Evolutionary conservation across 805 yeast species (phyloP), one percentile per base, ranked within the genome.

Genomic region (Kodamaea nitidulidarum): DNA sequence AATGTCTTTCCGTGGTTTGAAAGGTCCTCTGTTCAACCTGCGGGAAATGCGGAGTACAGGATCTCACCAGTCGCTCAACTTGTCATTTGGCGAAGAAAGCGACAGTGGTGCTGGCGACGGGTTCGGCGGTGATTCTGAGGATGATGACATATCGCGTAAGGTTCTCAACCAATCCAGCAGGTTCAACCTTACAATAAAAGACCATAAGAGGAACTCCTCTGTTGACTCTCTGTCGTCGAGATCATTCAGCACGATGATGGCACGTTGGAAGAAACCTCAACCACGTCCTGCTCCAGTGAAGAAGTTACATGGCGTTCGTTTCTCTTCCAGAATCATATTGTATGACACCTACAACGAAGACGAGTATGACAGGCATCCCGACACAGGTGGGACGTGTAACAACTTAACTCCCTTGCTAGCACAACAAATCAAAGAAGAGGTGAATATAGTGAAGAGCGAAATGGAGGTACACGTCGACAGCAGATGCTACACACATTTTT

Each of bases 351-450:
- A 84, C 59, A 75, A 81, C 42, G 80, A 81, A 26, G 80, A 76
- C 14, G 96, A 85, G 48, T 91, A 91, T 60, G 97, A 91, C 60
- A 78, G 98, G 52, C 88, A 81, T 47, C 96, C 97, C 0, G 97
- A 88, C 46, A 70, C 81, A 20, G 95, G 22, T 20, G 22, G 95
- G 3, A 88, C 97, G 2, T 91, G 97, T 63, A 88, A 90, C 60
- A 88, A 83, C 55, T 70, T 88, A 58, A 88, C 96, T 1, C 96
- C 97, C 4, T 70, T 74, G 41, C 63, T 88, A 55, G 96, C 97
- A 0, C 88, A 86, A 58, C 78, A 77, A 60, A 88, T 91, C 51
- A 84, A 81, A 61, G 84, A 82, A 27, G 98, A 91, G 60, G 67
- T 91, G 56, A 90, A 93, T 60, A 74, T 70, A 38, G 63, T 88